phyloP scores from a whole-genome alignment of 495 filamentous ascomycete species.

The Annulohypoxylon bovei region DNA sequence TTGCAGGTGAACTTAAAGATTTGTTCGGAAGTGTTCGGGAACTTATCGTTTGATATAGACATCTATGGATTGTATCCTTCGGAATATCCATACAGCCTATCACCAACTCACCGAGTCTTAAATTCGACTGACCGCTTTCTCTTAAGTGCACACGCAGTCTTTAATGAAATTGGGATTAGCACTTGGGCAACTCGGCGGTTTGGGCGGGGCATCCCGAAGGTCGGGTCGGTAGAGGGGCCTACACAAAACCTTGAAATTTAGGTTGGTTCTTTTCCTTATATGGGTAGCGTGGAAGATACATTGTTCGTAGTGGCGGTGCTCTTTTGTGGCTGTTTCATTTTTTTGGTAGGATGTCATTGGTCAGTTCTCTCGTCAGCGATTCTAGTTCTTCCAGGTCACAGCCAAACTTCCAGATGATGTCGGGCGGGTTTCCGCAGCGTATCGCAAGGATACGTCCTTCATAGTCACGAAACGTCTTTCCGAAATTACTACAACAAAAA shows the following conservation, averaged over 20 bases:
- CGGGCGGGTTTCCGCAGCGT: constrained; percentile 29
- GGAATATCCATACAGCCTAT: not conserved
- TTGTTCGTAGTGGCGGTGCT: constrained; percentile 26
- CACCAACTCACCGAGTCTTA: constrained; percentile 22
- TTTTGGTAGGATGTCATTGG: constrained; percentile 31
- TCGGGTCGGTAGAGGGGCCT: constrained; percentile 8
- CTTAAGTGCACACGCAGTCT: not conserved
- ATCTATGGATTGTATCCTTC: not conserved
- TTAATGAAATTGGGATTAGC: constrained; percentile 36
- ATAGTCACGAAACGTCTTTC: constrained; percentile 29
- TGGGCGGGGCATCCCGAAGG: constrained; percentile 21
- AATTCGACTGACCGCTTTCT: constrained; percentile 31
- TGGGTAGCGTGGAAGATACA: constrained; percentile 3
- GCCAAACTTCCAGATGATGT: constrained; percentile 33
- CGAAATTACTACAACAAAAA: constrained; percentile 27
- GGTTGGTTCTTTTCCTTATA: not conserved
- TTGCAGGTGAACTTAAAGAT: not conserved
- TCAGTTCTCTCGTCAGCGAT: constrained; percentile 4
- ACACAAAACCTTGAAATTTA: not conserved
- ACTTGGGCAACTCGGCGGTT: constrained; percentile 15
- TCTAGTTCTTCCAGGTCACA: not conserved
- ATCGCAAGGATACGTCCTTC: constrained; percentile 20
- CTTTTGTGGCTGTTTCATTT: constrained; percentile 20
- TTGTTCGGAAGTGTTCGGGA: not conserved
- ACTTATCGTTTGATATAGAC: not conserved